Evolutionary conservation across 1,284 basidiomycete genomes (phyloP).

Genomic region (Puccinia novopanici): DNA sequence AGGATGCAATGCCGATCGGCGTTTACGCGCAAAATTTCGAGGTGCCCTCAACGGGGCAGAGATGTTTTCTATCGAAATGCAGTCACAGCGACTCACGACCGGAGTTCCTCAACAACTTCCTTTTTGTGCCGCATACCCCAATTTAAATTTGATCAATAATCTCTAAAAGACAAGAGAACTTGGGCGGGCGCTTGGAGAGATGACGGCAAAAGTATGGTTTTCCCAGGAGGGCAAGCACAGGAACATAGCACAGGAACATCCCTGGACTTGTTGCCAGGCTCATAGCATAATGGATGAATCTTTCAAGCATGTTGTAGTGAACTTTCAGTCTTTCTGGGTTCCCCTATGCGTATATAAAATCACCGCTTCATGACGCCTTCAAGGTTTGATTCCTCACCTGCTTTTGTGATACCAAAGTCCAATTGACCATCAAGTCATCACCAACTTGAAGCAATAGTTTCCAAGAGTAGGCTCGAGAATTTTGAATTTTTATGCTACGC

Average conservation of each 20-base stretch:
- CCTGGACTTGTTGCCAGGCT: not conserved
- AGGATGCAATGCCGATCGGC: too few species aligned
- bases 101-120: not conserved
- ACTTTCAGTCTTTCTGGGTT: not conserved
- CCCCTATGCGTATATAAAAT: not conserved
- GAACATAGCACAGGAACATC: not conserved
- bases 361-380: not conserved
- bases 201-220: not conserved
- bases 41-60: not conserved
- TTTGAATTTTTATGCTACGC: not conserved
- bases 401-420: not conserved
- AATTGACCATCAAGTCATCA: not conserved
- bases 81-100: not conserved
- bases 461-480: not conserved
- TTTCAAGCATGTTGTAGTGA: not conserved
- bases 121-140: not conserved
- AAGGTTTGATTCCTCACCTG: not conserved
- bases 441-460: not conserved
- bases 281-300: not conserved
- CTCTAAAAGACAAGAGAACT: not conserved
- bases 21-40: too few species aligned
- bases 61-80: not conserved
- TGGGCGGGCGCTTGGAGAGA: not conserved
- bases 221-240: not conserved
- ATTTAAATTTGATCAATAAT: not conserved